Evolutionary conservation across 306 rosid species (phyloP), one percentile per base, ranked within the genome.

Genomic region (Delonix regia): DNA sequence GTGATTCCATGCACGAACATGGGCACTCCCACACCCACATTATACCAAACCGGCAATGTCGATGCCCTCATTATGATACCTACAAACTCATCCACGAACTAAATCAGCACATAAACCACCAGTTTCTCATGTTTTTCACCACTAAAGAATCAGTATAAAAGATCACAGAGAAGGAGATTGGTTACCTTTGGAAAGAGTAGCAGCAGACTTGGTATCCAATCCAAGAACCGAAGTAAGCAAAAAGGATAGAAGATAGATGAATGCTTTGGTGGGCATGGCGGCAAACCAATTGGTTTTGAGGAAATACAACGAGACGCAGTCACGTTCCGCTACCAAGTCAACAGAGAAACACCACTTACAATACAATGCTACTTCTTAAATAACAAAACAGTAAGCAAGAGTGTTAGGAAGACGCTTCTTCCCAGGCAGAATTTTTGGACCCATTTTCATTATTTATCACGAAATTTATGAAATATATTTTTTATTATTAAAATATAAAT

Each of bases 41-140:
- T 94, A 75, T 90, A 94, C 97, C 97, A 94, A 18, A 94, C 93
- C 0, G 98, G 90, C 38, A 97, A 90, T 52, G 88, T 78, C 3
- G 98, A 92, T 30, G 98, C 97, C 67, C 97, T 97, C 97, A 89
- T 94, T 71, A 92, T 94, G 97, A 94, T 94, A 83, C 98, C 97
- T 94, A 45, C 49, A 85, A 80, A 45, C 5, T 60, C 67, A 60
- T 56, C 9, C 59, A 61, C 52, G 56, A 13, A n/a, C 22, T n/a
- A 4, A 49, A 49, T 49, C 22, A 49, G 18, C 3, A 45, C 18
- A 4, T n/a, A 45, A 14, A 45, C 6, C 14, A 0, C 14, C 13
- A 45, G 1, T 45, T 3, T 45, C 7, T 41, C 45, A 7, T 45
- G 3, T 45, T 1, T 45, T 45, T 14, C n/a, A 14, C n/a, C 51